Evolutionary conservation across 2,329 filamentous ascomycete genomes (phyloP), one percentile per base, ranked within the genome.

Genomic region (Ceratocystiopsis minuta): DNA sequence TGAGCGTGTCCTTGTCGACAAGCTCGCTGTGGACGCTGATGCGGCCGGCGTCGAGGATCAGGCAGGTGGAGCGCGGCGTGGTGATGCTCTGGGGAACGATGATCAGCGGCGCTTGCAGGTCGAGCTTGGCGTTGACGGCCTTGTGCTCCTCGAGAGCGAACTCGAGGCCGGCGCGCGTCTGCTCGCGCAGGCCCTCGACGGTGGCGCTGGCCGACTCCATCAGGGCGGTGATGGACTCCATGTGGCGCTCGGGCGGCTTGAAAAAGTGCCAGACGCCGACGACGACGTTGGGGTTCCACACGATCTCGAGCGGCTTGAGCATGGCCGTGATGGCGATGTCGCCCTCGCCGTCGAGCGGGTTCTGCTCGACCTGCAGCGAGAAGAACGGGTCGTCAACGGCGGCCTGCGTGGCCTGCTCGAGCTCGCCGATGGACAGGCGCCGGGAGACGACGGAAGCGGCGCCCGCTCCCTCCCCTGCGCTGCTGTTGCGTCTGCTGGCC

Each of bases 101-200:
- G 50, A 99, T 92, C 1, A 99, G 72, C 33, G 90, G 90, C 0
- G 90, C 90, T 55, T 95, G 87, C 13, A 98, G 73, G 57, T 98
- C 90, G 36, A 99, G 68, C 52, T 96, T 85, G 14, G 88, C 88
- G 53, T 98, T 94, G 56, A 98, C 80, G 2, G 90, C 96, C 65
- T 94, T 96, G 67, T 98, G 90, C 56, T 98, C 92, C 53, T 95
- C 82, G 3, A 99, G 65, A 0, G 90, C 92, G 60, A 95, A 98
- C 58, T 98, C 87, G 32, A 99, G 72, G 20, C 90, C 88, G 39
- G 90, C 88, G 56, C 92, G 75, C 5, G 92, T 98, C 61, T 98
- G 92, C 57, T 96, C 87, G 32, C 92, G 75, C 45, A 98, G 68
- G 9, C 87, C 88, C 59, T 98, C 88, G 0, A 98, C 88, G 0